phyloP scores from a whole-genome alignment of 345 rosid genomes.

The Eucalyptus erythrocorys region DNA sequence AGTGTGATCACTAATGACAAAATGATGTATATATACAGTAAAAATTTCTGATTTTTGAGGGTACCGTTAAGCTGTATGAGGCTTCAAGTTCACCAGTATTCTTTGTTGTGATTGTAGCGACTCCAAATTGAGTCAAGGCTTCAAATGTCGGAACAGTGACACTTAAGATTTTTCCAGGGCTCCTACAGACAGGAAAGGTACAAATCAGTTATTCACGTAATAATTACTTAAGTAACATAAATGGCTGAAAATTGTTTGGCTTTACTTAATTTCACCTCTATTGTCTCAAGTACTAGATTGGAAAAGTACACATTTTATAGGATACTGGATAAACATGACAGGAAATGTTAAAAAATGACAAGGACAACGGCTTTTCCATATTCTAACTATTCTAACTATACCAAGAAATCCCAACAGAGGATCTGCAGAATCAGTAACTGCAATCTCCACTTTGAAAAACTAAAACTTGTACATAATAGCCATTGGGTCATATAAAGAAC shows the following conservation, averaged over 20 bases:
- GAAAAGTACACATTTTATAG: background rate
- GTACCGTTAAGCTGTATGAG: slow-evolving; percentile 87
- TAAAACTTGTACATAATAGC: background rate
- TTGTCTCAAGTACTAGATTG: background rate
- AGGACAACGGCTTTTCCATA: background rate
- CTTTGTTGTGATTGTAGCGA: slow-evolving; percentile 55
- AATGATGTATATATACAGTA: background rate
- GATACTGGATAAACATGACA: background rate
- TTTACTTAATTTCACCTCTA: background rate
- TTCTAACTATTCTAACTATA: background rate
- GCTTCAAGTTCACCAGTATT: slow-evolving; percentile 89
- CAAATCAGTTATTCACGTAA: background rate
- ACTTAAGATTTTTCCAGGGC: slow-evolving; percentile 78
- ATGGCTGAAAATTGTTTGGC: background rate
- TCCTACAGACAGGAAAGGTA: slow-evolving; percentile 25
- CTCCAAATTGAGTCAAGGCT: slow-evolving; percentile 82
- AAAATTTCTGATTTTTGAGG: background rate
- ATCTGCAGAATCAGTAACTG: background rate
- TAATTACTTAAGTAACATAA: background rate
- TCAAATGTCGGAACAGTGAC: slow-evolving; percentile 74
- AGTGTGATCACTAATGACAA: background rate
- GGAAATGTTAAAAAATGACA: background rate
- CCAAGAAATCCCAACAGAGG: background rate
- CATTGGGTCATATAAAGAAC: background rate
- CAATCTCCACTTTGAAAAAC: background rate